These are phyloP conservation scores for Berberis thunbergii DNA, from an alignment of 164 flowering plant genomes.

Conservation along the genomic window DNA sequence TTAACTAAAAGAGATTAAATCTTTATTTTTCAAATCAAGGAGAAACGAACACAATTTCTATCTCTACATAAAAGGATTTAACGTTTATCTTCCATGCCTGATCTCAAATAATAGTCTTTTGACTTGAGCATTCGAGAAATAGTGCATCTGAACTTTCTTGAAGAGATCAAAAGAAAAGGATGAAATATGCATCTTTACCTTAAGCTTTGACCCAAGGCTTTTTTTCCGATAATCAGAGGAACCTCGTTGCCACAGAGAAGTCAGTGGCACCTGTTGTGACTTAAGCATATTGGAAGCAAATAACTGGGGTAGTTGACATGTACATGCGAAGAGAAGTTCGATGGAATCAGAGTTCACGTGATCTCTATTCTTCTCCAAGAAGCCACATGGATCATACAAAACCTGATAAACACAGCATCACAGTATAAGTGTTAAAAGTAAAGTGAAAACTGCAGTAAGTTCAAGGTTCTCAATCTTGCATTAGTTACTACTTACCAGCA, in stretches of 20 bases:
- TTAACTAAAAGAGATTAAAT: too few species aligned
- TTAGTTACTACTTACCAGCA: neutral
- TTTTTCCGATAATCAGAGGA: slow-evolving; percentile 39
- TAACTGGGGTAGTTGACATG: slow-evolving; percentile 35
- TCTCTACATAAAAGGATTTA: too few species aligned
- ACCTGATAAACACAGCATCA: slow-evolving; percentile 38
- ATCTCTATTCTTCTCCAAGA: slow-evolving; percentile 94
- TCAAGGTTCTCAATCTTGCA: neutral
- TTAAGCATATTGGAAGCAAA: slow-evolving; percentile 46
- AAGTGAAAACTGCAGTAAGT: neutral
- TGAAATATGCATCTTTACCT: slow-evolving; percentile 35
- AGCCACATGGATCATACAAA: slow-evolving; percentile 65
- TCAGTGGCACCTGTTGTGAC: slow-evolving; percentile 21
- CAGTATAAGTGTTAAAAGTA: neutral
- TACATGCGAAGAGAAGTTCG: slow-evolving; percentile 63
- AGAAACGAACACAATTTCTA: too few species aligned
- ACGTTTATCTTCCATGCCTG: too few species aligned
- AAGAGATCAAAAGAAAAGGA: neutral
- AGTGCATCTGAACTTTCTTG: too few species aligned
- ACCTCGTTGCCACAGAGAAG: slow-evolving; percentile 15
- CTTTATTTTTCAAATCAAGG: too few species aligned
- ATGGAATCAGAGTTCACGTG: slow-evolving; percentile 46
- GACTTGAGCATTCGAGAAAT: too few species aligned
- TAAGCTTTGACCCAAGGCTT: slow-evolving; percentile 68
- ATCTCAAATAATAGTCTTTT: too few species aligned